Conservation (phyloP, 257 asterid genomes). For the Coffea eugenioides region DNA sequence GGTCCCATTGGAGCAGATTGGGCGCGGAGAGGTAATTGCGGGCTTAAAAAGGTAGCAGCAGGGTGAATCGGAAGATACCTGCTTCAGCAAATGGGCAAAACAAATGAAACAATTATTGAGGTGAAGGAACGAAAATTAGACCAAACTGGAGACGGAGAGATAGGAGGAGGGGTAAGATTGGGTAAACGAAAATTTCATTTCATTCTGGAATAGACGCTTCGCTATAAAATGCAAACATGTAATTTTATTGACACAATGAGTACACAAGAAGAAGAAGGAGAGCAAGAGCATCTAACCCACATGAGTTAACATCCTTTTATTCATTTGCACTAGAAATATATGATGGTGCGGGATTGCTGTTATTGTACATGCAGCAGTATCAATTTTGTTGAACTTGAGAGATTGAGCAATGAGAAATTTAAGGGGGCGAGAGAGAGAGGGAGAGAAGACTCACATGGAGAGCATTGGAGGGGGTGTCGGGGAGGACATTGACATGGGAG, state of each 20-base stretch:
- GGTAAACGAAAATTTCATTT: too few relatives aligned
- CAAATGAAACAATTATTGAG: not conserved
- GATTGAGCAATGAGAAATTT: conserved; percentile 11
- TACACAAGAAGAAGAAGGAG: too few relatives aligned
- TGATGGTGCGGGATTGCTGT: not conserved
- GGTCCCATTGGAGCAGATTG: conserved; percentile 26
- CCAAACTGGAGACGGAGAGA: too few relatives aligned
- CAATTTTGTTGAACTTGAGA: not conserved
- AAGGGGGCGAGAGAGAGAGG: conserved; percentile 6
- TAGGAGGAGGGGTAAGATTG: too few relatives aligned
- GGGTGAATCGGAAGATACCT: conserved; percentile 44
- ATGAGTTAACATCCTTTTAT: too few relatives aligned
- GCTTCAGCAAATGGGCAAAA: conserved; percentile 6
- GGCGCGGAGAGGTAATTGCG: conserved; percentile 5
- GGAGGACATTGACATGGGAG: not conserved
- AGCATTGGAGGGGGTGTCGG: conserved; percentile 30
- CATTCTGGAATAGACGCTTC: too few relatives aligned
- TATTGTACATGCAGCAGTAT: too few relatives aligned
- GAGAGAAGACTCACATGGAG: conserved; percentile 24
- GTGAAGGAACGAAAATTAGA: not conserved
- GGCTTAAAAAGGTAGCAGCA: not conserved
- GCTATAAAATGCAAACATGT: too few relatives aligned
- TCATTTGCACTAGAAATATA: too few relatives aligned
- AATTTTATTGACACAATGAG: not conserved
- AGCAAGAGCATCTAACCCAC: too few relatives aligned